These are phyloP conservation scores for Hypoxylon sp. DNA, from an alignment of 2,329 filamentous ascomycete species.

Conservation along the genomic window DNA sequence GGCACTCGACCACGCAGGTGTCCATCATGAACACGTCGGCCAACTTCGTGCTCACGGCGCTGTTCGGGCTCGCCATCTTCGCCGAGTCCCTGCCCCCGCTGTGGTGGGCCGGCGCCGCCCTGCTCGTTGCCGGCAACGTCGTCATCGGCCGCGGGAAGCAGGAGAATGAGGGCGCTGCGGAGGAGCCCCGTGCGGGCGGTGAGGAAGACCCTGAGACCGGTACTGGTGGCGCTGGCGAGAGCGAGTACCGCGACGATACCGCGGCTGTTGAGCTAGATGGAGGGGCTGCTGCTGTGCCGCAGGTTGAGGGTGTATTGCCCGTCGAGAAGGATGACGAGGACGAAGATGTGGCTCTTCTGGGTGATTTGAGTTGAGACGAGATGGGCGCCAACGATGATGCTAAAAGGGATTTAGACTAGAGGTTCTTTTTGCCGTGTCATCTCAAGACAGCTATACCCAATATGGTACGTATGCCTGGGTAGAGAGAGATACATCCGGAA, in stretches of 20 bases:
- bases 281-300: background rate
- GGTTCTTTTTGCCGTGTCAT: background rate
- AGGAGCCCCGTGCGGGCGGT: background rate
- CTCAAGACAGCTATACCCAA: constrained; percentile 6
- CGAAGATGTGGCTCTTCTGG: constrained; percentile 40
- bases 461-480: background rate
- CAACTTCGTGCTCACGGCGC: constrained; percentile 81
- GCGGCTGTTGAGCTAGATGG: constrained; percentile 22
- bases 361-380: constrained; percentile 32
- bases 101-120: constrained; percentile 78
- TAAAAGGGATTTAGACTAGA: background rate
- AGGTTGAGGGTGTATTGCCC: constrained; percentile 14
- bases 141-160: constrained; percentile 72
- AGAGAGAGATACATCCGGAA: background rate
- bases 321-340: constrained; percentile 29
- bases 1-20: constrained; percentile 79
- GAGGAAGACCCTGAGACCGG: background rate
- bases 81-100: constrained; percentile 73
- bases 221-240: background rate
- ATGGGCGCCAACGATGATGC: background rate
- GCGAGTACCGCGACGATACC: constrained; percentile 3
- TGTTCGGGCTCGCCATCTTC: constrained; percentile 76
- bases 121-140: constrained; percentile 79
- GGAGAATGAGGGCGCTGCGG: constrained; percentile 9
- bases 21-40: constrained; percentile 83